Conservation (phyloP, 805 yeast genomes). For the Ogataea pini region DNA sequence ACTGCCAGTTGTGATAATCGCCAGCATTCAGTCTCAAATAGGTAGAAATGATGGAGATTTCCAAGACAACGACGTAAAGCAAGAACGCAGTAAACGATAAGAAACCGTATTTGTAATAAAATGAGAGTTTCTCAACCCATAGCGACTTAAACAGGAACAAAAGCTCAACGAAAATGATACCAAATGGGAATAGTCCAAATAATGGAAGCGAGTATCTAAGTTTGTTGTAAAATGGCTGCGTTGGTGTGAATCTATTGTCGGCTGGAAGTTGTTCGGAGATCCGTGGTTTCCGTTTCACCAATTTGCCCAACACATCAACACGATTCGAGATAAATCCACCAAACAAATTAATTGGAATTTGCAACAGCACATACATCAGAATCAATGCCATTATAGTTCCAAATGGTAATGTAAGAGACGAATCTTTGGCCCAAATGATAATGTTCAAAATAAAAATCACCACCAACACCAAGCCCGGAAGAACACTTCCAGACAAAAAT, state of each 20-base stretch:
- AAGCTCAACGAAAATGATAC: conserved; percentile 77
- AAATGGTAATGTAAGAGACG: conserved; percentile 77
- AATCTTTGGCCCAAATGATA: conserved; percentile 73
- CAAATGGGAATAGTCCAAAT: conserved; percentile 77
- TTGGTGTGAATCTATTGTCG: conserved; percentile 29
- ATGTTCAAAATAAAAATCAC: conserved; percentile 59
- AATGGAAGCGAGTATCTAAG: conserved; percentile 39
- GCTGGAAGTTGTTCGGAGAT: conserved; percentile 8
- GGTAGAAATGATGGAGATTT: conserved; percentile 68
- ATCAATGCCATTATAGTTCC: conserved; percentile 66
- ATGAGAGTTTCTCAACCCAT: conserved; percentile 79
- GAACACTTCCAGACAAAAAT: conserved; percentile 47
- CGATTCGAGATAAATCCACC: conserved; percentile 58
- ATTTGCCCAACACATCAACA: conserved; percentile 23
- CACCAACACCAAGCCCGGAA: conserved; percentile 49
- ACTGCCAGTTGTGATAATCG: conserved; percentile 74
- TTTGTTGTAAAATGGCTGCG: conserved; percentile 40
- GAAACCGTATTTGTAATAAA: conserved; percentile 80
- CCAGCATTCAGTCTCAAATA: conserved; percentile 54
- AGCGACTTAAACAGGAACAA: conserved; percentile 70
- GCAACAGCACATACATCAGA: conserved; percentile 60
- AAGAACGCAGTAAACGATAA: conserved; percentile 60
- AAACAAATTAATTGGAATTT: conserved; percentile 69
- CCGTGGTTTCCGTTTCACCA: conserved; percentile 16
- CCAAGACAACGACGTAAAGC: conserved; percentile 62